Evolutionary conservation across 177 flowering plant species (phyloP), one percentile per base, ranked within the genome.

Genomic region (Tripterygium wilfordii): DNA sequence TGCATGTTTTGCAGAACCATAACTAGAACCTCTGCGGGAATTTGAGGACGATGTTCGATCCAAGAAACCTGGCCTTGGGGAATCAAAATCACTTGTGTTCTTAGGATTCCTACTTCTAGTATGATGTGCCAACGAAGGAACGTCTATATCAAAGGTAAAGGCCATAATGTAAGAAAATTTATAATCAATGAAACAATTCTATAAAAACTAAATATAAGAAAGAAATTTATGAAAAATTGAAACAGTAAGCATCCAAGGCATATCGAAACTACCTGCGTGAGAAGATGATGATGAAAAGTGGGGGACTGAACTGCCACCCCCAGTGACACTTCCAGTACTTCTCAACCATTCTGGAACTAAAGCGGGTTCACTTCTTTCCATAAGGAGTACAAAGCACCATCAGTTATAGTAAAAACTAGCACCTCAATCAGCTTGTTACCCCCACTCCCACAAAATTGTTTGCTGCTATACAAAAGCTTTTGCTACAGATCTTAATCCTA

Each of bases 271-370:
- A 88, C 92, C 91, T 64, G 77, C 54, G 23, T 67, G 79, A 22
- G 65, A 56, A 43, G 77, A 62, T 51, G 78, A 70, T 3, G 75
- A 68, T n/a, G 71, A 56, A 57, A 58, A 57, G 57, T 70, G 80
- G 71, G 79, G 83, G 72, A 46, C 50, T 45, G 79, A 55, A 67
- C 58, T 58, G 63, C 82, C 82, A 51, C 77, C 74, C 28, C 85
- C 81, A 55, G 64, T 51, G 51, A 53, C 60, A 63, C 68, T 78
- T 65, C 89, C 95, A 45, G 67, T 42, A 54, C 66, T 68, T 67
- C 77, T 83, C 82, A 91, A 60, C 98, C 98, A 91, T 80, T 85
- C 79, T 51, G 98, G 98, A 61, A 66, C 89, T 64, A 91, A 80
- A 40, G 86, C 52, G 39, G 88, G 96, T 60, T 91, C 96, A 85